These are phyloP conservation scores for Tulasnella sp. DNA, from an alignment of 768 basidiomycete genomes.

Conservation along the genomic window DNA sequence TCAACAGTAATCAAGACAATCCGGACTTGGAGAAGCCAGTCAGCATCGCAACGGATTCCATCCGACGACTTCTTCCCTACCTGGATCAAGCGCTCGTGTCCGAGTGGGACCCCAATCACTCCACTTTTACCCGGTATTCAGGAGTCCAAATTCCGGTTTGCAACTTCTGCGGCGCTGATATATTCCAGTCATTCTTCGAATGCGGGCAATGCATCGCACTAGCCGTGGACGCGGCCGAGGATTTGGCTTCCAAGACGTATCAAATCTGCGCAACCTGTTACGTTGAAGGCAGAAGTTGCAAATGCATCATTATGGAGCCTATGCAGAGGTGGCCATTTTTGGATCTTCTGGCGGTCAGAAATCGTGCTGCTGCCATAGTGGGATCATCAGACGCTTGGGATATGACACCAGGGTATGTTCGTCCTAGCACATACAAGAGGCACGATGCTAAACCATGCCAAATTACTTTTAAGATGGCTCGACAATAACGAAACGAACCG, in stretches of 20 bases:
- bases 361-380: conserved; percentile 31
- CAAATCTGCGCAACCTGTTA: conserved; percentile 69
- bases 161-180: conserved; percentile 77
- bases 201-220: conserved; percentile 49
- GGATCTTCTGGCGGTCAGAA: conserved; percentile 47
- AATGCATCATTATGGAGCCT: conserved; percentile 58
- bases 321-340: conserved; percentile 54
- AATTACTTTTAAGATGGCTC: conserved; percentile 14
- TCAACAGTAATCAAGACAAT: background rate
- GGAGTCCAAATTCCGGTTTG: conserved; percentile 42
- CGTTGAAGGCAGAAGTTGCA: conserved; percentile 71
- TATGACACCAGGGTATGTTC: background rate
- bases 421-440: background rate
- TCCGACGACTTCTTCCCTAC: conserved; percentile 45
- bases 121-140: background rate
- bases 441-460: background rate
- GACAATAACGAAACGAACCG: background rate
- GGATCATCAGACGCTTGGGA: background rate
- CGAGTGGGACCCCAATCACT: conserved; percentile 41
- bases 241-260: conserved; percentile 32
- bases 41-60: background rate
- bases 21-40: background rate
- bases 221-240: background rate
- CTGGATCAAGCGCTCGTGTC: conserved; percentile 53
- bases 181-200: conserved; percentile 79